Conservation (phyloP, 305 asterid species). For the Fraxinus velutina region DNA sequence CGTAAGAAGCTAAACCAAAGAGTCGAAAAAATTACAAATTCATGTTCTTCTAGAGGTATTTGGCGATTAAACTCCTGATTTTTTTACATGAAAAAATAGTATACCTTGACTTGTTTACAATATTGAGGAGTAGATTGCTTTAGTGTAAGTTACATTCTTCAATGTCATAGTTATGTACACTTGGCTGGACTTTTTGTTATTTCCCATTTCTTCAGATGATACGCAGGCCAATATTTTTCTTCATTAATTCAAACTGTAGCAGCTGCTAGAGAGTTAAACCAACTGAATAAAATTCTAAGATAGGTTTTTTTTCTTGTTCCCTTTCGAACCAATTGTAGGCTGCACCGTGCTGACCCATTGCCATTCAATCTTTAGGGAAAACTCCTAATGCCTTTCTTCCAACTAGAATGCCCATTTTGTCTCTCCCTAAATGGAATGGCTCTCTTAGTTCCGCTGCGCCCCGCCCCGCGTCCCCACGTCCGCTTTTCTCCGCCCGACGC, state of each 20-base stretch:
- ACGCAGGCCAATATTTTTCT: neutral
- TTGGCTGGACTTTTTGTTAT: neutral
- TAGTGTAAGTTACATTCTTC: neutral
- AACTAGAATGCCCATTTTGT: neutral
- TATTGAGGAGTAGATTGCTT: neutral
- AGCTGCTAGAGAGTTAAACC: neutral
- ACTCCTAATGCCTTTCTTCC: neutral
- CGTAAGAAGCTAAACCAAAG: slow-evolving; percentile 37
- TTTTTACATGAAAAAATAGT: neutral
- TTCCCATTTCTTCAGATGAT: neutral
- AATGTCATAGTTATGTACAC: neutral
- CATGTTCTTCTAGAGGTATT: slow-evolving; percentile 40
- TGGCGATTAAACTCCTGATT: slow-evolving; percentile 22
- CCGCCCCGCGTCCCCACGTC: neutral
- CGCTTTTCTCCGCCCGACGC: too few species aligned
- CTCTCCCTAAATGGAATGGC: neutral
- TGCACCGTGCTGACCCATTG: neutral
- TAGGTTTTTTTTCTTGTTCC: neutral
- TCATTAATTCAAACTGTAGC: neutral
- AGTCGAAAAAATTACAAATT: slow-evolving; percentile 37
- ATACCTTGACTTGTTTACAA: neutral
- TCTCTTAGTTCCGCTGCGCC: neutral
- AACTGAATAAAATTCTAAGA: neutral
- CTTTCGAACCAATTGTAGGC: neutral
- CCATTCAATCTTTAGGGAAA: neutral